phyloP scores from a whole-genome alignment of 108 stramenopile species.

The Fragilaria radians region DNA sequence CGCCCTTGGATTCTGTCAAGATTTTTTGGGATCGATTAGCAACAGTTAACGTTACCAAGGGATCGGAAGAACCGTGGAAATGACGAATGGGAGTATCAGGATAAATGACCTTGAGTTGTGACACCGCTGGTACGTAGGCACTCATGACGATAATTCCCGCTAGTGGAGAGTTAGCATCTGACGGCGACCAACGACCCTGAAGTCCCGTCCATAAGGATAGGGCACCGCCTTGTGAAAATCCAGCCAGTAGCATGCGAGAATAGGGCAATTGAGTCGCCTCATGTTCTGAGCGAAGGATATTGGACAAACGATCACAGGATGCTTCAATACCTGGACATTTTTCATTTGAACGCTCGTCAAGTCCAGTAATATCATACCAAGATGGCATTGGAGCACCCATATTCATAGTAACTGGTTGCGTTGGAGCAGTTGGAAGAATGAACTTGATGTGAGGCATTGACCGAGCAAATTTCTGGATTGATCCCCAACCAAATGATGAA shows the following conservation, averaged over 20 bases:
- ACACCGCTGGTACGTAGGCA: conserved; percentile 79
- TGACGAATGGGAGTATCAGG: conserved; percentile 75
- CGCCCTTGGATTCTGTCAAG: conserved; percentile 42
- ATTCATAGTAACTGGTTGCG: conserved; percentile 87
- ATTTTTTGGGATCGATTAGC: conserved; percentile 62
- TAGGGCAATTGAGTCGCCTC: conserved; percentile 65
- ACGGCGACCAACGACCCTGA: conserved; percentile 36
- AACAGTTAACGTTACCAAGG: conserved; percentile 61
- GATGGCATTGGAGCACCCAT: conserved; percentile 85
- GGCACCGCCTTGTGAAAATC: conserved; percentile 92
- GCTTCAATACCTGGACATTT: conserved; percentile 79
- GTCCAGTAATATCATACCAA: conserved; percentile 90
- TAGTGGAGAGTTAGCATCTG: conserved; percentile 37
- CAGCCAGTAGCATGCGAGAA: conserved; percentile 86
- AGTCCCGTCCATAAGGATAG: conserved; percentile 81
- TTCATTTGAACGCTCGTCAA: conserved; percentile 86
- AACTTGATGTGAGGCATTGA: conserved; percentile 77
- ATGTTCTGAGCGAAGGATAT: conserved; percentile 62
- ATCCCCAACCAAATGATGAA: background rate
- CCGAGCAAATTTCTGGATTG: conserved; percentile 35
- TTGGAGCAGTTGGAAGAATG: conserved; percentile 90
- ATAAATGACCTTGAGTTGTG: conserved; percentile 37
- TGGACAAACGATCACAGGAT: conserved; percentile 30
- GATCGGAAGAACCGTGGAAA: conserved; percentile 85
- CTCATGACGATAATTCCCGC: conserved; percentile 82